phyloP scores from a whole-genome alignment of 345 rosid species.

The Rubroshorea leprosula region DNA sequence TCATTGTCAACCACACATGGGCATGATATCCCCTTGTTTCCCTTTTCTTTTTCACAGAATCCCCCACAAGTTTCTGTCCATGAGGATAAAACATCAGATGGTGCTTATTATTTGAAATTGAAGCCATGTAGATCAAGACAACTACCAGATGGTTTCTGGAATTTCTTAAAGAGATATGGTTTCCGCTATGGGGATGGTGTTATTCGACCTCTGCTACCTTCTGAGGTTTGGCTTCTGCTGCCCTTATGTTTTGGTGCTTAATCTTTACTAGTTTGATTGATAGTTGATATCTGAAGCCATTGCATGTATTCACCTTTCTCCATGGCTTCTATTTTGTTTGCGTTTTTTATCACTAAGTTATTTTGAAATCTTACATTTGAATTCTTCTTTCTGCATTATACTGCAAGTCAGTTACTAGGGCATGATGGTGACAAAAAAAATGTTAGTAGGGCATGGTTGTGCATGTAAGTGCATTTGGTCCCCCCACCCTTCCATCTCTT shows the following conservation, averaged over 20 bases:
- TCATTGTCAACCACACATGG: not conserved
- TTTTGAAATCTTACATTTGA: not conserved
- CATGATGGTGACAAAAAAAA: too few species aligned
- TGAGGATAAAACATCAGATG: conserved; percentile 51
- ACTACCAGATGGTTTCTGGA: conserved; percentile 47
- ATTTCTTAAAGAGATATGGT: conserved; percentile 83
- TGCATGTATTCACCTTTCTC: not conserved
- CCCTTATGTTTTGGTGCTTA: conserved; percentile 11
- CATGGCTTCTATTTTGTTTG: not conserved
- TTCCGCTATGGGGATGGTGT: conserved; percentile 57
- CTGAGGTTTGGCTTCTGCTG: conserved; percentile 61
- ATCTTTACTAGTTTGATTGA: not conserved
- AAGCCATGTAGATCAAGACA: conserved; percentile 50
- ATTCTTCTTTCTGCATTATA: not conserved
- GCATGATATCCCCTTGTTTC: not conserved
- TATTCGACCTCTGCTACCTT: conserved; percentile 66
- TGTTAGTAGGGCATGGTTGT: too few species aligned
- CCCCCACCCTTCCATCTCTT: too few species aligned
- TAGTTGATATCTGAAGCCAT: not conserved
- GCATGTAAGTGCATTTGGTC: too few species aligned
- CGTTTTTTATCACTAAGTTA: not conserved
- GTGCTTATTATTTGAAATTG: conserved; percentile 58
- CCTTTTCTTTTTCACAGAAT: conserved; percentile 33
- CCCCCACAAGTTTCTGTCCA: conserved; percentile 55
- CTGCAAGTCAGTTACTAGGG: not conserved